Percentiles rank a stretch among this genome's conserved stretches.
Conservation (phyloP, 1,284 basidiomycete genomes). For the Rugosomyces carneus region DNA sequence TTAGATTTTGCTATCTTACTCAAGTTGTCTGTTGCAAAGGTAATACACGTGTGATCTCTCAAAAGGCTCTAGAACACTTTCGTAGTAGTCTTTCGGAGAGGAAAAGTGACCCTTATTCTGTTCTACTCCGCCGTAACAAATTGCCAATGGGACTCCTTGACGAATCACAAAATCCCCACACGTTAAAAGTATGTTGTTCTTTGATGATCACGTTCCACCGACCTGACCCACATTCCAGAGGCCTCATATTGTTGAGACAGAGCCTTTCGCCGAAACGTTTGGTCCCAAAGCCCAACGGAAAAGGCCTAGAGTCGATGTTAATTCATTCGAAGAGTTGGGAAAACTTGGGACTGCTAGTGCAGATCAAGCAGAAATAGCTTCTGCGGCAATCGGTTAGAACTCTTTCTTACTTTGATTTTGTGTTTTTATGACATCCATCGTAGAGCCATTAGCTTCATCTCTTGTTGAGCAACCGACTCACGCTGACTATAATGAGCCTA, state of each 20-base stretch:
- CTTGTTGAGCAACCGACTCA: conserved; percentile 53
- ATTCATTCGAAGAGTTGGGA: conserved; percentile 83
- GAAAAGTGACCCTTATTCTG: conserved; percentile 91
- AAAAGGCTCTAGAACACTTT: conserved; percentile 92
- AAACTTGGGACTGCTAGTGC: conserved; percentile 51
- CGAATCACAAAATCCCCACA: conserved; percentile 74
- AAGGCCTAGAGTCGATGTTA: conserved; percentile 76
- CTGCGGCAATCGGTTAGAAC: conserved; percentile 37
- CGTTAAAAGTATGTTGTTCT: conserved; percentile 56
- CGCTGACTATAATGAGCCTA: conserved; percentile 77
- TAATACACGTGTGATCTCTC: conserved; percentile 98
- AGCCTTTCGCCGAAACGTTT: conserved; percentile 89
- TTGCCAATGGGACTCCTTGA: conserved; percentile 91
- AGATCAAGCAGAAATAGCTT: conserved; percentile 37
- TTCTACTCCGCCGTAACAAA: conserved; percentile 87
- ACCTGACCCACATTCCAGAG: conserved; percentile 40
- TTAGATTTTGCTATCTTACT: conserved; percentile 6
- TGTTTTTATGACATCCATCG: not conserved
- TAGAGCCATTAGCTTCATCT: conserved; percentile 39
- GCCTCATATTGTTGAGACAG: conserved; percentile 89
- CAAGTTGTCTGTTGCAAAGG: conserved; percentile 39
- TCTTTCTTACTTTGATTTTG: conserved; percentile 4
- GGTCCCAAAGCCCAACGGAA: conserved; percentile 93
- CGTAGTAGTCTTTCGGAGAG: conserved; percentile 77
- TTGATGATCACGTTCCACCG: not conserved